These are phyloP conservation scores for Globisporangium middletonii DNA, from an alignment of 352 stramenopile species.

Conservation along the genomic window DNA sequence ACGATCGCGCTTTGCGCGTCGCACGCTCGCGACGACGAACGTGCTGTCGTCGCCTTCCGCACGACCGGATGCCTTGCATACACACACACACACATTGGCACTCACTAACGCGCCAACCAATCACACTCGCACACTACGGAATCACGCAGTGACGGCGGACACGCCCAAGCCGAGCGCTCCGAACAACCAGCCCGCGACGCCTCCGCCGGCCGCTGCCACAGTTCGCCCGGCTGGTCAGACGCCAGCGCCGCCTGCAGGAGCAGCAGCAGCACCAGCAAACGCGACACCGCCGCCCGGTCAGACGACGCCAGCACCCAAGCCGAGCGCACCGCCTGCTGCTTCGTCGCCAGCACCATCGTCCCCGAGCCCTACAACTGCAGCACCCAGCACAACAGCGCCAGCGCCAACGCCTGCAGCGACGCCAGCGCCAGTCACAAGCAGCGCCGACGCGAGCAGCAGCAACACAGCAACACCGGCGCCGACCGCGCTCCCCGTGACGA, in stretches of 20 bases:
- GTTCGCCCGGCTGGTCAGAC: constrained; percentile 1
- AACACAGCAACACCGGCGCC: background rate
- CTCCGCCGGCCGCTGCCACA: constrained; percentile 3
- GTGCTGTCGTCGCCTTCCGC: constrained; percentile 5
- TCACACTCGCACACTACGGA: no score
- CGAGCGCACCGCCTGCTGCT: constrained; percentile 2
- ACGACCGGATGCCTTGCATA: no score
- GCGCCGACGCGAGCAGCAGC: background rate
- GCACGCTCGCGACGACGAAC: background rate
- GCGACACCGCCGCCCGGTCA: background rate
- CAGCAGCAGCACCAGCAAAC: background rate
- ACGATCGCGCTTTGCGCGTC: background rate
- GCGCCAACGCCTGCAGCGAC: background rate
- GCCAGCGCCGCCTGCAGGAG: background rate
- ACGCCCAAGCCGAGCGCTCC: constrained; percentile 21
- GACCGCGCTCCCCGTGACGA: background rate
- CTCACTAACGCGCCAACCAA: background rate
- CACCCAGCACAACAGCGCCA: background rate
- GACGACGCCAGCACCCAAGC: background rate
- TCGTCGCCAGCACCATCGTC: background rate
- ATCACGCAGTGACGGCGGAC: constrained; percentile 6
- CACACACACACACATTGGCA: background rate
- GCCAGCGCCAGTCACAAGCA: background rate
- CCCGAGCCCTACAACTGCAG: background rate
- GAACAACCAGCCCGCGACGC: constrained; percentile 23